These are phyloP conservation scores for Macrolepiota dolichaula DNA, from an alignment of 768 basidiomycete genomes.

Conservation along the genomic window DNA sequence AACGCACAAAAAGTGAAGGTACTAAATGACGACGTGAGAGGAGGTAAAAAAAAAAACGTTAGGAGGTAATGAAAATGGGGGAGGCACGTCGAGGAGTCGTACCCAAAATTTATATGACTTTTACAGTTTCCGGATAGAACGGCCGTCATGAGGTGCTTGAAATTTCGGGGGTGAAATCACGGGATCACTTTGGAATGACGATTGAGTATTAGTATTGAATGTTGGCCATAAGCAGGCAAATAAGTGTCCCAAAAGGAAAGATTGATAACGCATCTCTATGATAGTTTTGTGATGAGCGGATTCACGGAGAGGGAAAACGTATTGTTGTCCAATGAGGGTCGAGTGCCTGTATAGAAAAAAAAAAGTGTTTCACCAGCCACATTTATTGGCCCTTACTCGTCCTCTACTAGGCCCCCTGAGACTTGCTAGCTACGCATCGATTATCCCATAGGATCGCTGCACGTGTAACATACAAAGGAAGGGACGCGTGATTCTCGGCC, in stretches of 20 bases:
- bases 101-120: background rate
- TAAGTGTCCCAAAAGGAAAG: background rate
- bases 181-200: background rate
- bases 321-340: background rate
- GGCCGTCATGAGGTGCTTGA: background rate
- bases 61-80: background rate
- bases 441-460: background rate
- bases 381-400: background rate
- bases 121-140: background rate
- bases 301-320: background rate
- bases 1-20: too few species aligned
- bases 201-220: background rate
- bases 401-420: background rate
- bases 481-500: background rate
- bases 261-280: background rate
- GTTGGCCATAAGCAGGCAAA: background rate
- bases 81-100: background rate
- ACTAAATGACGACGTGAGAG: too few species aligned
- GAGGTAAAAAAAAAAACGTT: background rate
- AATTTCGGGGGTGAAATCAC: background rate
- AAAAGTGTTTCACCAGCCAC: background rate
- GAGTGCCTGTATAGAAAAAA: background rate
- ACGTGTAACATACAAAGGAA: background rate
- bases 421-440: background rate
- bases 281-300: background rate